Conservation (phyloP, 257 asterid genomes). For the Osmanthus fragrans region DNA sequence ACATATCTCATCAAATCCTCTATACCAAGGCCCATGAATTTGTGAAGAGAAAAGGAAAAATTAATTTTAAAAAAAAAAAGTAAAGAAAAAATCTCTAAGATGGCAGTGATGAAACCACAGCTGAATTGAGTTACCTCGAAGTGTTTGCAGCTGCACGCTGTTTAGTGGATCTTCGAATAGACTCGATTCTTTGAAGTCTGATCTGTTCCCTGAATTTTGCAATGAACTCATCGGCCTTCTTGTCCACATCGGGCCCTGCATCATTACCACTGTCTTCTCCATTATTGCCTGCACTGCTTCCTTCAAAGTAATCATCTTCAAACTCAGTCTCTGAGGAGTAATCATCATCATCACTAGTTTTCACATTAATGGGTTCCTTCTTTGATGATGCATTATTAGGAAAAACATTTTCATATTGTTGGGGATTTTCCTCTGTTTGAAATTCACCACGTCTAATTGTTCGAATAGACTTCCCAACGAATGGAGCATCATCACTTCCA, state of each 20-base stretch:
- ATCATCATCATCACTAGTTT: constrained; percentile 29
- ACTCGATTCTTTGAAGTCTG: constrained; percentile 78
- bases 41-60: not conserved
- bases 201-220: constrained; percentile 94
- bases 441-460: constrained; percentile 31
- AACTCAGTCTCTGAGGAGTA: constrained; percentile 28
- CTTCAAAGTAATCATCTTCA: constrained; percentile 45
- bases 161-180: constrained; percentile 72
- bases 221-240: constrained; percentile 95
- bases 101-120: not conserved
- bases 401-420: not conserved
- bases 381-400: constrained; percentile 17
- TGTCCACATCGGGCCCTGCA: constrained; percentile 80
- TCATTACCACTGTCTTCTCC: constrained; percentile 30
- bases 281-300: constrained; percentile 17
- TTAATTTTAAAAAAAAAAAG: not conserved
- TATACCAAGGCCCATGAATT: not conserved
- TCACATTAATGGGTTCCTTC: constrained; percentile 28
- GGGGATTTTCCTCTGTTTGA: constrained; percentile 10
- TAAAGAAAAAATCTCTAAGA: not conserved
- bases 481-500: constrained; percentile 9
- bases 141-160: constrained; percentile 44
- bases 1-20: not conserved
- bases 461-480: constrained; percentile 34
- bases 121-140: constrained; percentile 28